Evolutionary conservation across 495 filamentous ascomycete species (phyloP).

Genomic region (Aspergillus bertholletiae): DNA sequence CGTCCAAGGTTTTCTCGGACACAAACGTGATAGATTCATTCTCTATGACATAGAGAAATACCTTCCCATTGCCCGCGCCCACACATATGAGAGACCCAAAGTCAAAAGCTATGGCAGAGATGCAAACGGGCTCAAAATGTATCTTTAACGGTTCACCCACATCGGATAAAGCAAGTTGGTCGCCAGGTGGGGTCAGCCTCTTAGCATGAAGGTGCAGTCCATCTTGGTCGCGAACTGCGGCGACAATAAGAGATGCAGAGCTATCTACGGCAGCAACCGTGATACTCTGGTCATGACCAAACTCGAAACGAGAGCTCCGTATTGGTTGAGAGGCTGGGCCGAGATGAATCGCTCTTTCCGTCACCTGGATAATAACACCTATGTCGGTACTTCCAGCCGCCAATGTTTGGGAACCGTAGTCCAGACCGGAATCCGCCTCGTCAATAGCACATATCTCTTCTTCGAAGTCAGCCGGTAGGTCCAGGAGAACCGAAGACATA

Average conservation of each 20-base stretch:
- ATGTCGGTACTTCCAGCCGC: slow-evolving; percentile 40
- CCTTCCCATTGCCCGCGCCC: slow-evolving; percentile 33
- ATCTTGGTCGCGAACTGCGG: slow-evolving; percentile 21
- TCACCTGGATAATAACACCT: slow-evolving; percentile 53
- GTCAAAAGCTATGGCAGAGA: slow-evolving; percentile 28
- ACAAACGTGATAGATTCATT: slow-evolving; percentile 16
- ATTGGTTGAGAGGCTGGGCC: slow-evolving; percentile 19
- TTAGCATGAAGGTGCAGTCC: slow-evolving; percentile 22
- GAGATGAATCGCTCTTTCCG: slow-evolving; percentile 44
- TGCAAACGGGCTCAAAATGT: slow-evolving; percentile 33
- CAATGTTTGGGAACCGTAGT: slow-evolving; percentile 52
- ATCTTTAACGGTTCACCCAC: slow-evolving; percentile 17
- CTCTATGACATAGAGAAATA: slow-evolving; percentile 28
- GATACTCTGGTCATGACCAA: slow-evolving; percentile 17
- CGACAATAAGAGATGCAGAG: slow-evolving; percentile 21
- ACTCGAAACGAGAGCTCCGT: slow-evolving; percentile 16
- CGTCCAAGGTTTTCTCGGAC: slow-evolving; percentile 15
- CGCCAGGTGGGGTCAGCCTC: slow-evolving; percentile 10
- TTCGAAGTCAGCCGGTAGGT: slow-evolving; percentile 26
- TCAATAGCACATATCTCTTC: slow-evolving; percentile 38
- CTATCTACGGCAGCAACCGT: slow-evolving; percentile 30
- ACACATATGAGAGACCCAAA: slow-evolving; percentile 29
- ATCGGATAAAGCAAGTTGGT: slow-evolving; percentile 13
- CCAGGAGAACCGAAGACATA: slow-evolving; percentile 35
- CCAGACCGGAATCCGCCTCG: slow-evolving; percentile 43